A percentile compares a stretch with the other conserved stretches of the same genome.
phyloP scores from a whole-genome alignment of 257 asterid species.

The Solanum acaule region DNA sequence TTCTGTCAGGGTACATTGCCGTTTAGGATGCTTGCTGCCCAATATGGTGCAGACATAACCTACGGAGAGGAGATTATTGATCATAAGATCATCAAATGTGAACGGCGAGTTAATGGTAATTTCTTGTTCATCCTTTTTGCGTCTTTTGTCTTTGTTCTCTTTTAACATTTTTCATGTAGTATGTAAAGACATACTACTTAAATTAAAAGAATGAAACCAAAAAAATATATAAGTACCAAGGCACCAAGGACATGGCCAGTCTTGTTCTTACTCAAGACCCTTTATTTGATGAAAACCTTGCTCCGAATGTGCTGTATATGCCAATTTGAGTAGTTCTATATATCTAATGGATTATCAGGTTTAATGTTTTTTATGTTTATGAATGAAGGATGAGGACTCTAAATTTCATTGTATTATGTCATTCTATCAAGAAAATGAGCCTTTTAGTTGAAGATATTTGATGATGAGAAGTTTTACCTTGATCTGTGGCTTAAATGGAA shows the following conservation, averaged over 20 bases:
- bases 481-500: neutral
- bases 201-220: neutral
- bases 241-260: neutral
- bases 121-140: neutral
- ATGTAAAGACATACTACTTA: neutral
- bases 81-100: no score
- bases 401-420: neutral
- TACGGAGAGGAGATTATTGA: no score
- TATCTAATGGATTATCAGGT: neutral
- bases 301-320: neutral
- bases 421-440: neutral
- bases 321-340: neutral
- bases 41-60: no score
- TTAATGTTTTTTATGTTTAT: neutral
- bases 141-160: neutral
- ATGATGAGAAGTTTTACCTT: neutral
- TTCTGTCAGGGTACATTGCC: no score
- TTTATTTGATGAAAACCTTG: neutral
- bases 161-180: neutral
- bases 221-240: no score
- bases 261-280: neutral
- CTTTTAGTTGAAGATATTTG: neutral
- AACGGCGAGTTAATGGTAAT: neutral
- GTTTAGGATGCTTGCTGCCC: no score
- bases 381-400: neutral